Evolutionary conservation across 345 rosid genomes (phyloP).

Genomic region (Heritiera littoralis): DNA sequence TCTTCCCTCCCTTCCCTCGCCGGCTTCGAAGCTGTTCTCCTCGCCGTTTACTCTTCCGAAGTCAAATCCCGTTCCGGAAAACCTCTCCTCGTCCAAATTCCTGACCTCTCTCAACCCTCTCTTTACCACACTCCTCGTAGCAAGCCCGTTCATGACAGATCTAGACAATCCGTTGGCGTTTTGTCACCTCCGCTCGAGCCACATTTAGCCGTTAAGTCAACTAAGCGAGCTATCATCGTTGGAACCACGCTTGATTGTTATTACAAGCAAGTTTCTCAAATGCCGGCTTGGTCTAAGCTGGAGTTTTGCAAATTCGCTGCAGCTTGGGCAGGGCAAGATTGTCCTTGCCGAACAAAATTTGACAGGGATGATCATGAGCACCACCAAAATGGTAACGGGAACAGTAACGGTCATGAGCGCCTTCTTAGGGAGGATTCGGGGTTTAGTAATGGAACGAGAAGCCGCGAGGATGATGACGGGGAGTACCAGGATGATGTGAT

Average conservation of each 20-base stretch:
- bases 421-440: not conserved
- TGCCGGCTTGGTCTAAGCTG: constrained; percentile 88
- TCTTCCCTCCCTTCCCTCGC: constrained; percentile 73
- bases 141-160: constrained; percentile 33
- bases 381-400: constrained; percentile 30
- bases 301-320: constrained; percentile 69
- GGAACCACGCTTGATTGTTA: constrained; percentile 75
- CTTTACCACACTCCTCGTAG: constrained; percentile 80
- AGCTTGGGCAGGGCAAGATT: constrained; percentile 89
- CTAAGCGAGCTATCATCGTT: constrained; percentile 67
- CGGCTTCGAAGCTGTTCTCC: constrained; percentile 93
- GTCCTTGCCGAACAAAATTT: constrained; percentile 56
- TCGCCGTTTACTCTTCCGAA: constrained; percentile 80
- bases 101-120: constrained; percentile 89
- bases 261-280: constrained; percentile 76
- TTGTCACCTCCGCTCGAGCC: constrained; percentile 73
- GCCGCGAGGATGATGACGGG: not conserved
- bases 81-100: constrained; percentile 64
- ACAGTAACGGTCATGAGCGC: constrained; percentile 24
- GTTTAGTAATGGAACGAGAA: constrained; percentile 1
- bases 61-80: constrained; percentile 82
- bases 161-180: constrained; percentile 52
- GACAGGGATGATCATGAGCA: constrained; percentile 33
- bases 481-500: constrained; percentile 21
- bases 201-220: constrained; percentile 76